Conservation (phyloP, 371 early-diverging fungal genomes). For the Zychaea mexicana region DNA sequence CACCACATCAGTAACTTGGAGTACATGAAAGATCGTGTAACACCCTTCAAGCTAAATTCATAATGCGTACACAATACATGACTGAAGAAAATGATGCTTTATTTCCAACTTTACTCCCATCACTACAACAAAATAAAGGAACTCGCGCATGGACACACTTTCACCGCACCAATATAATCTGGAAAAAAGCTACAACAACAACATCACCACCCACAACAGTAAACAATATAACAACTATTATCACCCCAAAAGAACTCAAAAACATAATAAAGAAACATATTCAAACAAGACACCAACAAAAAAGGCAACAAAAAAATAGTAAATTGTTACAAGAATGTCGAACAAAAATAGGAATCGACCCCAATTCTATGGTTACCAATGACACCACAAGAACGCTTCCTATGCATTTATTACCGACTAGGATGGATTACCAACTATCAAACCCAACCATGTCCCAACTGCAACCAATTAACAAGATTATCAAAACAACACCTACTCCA, state of each 20-base stretch:
- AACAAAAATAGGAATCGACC: not conserved
- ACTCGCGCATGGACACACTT: not conserved
- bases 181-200: not conserved
- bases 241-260: not conserved
- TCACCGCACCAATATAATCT: not conserved
- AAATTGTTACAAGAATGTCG: not conserved
- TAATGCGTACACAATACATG: not conserved
- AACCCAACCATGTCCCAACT: not conserved
- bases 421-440: not conserved
- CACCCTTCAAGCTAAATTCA: conserved; percentile 9
- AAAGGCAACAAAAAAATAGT: not conserved
- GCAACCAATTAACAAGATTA: not conserved
- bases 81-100: not conserved
- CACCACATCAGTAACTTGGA: conserved; percentile 18
- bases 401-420: not conserved
- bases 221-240: too few relatives aligned
- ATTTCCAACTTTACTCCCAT: not conserved
- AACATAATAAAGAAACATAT: not conserved
- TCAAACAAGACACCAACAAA: not conserved
- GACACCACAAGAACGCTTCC: not conserved
- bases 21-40: conserved; percentile 3
- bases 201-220: not conserved
- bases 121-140: not conserved
- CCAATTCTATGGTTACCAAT: conserved; percentile 12
- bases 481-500: not conserved